Conservation (phyloP, 2,329 filamentous ascomycete species). For the Exophiala phaeomuriformis region DNA sequence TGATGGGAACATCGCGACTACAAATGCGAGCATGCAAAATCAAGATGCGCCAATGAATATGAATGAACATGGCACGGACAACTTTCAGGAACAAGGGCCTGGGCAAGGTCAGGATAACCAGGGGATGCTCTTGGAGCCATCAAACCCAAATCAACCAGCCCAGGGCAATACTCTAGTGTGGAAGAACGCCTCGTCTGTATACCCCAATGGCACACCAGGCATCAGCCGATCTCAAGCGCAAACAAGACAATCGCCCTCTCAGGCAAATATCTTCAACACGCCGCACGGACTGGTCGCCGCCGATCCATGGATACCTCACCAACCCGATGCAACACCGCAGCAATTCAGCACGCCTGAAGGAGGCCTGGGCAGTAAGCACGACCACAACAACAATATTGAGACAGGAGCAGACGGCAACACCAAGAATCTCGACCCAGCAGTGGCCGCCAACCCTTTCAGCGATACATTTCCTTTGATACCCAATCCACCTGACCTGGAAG, state of each 20-base stretch:
- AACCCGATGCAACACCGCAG: background rate
- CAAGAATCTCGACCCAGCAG: constrained; percentile 1
- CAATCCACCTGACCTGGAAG: constrained; percentile 59
- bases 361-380: background rate
- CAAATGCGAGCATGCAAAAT: constrained; percentile 1
- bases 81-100: constrained; percentile 6
- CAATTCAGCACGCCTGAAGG: background rate
- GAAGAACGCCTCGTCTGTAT: constrained; percentile 20
- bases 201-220: constrained; percentile 18
- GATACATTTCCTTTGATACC: constrained; percentile 36
- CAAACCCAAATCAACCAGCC: constrained; percentile 1
- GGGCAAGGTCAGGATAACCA: background rate
- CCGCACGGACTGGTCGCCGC: constrained; percentile 15
- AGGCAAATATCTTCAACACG: constrained; percentile 14
- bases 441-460: constrained; percentile 20
- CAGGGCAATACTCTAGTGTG: constrained; percentile 13
- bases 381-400: constrained; percentile 1
- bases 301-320: constrained; percentile 16
- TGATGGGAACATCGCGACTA: constrained; percentile 1
- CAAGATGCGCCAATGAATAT: constrained; percentile 1
- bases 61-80: background rate
- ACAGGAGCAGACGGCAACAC: constrained; percentile 4
- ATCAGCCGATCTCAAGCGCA: constrained; percentile 2
- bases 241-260: constrained; percentile 6
- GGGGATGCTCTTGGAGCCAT: background rate